A percentile compares a stretch with the other conserved stretches of the same genome.
These are phyloP conservation scores for Ustilago curta DNA, from an alignment of 1,284 basidiomycete species.

Conservation along the genomic window DNA sequence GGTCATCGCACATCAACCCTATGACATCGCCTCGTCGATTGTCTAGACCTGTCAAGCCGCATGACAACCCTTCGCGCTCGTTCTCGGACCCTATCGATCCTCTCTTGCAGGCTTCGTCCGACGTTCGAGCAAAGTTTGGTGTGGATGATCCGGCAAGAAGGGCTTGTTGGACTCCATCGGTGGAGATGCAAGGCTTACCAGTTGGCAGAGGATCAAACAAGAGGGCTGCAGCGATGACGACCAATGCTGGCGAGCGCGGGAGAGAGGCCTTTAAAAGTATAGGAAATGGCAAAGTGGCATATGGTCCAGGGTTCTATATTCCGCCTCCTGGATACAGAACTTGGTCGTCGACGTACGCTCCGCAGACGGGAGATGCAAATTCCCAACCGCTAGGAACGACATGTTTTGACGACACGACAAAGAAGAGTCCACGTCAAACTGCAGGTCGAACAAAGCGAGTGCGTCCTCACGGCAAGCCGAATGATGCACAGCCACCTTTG, in stretches of 20 bases:
- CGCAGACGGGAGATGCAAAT: too few relatives aligned
- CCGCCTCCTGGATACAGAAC: conserved; percentile 31
- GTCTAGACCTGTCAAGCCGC: too few relatives aligned
- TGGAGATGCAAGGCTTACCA: too few relatives aligned
- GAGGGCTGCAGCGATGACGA: too few relatives aligned
- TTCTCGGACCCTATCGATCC: conserved; percentile 1
- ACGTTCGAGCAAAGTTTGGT: neutral
- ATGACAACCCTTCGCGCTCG: neutral
- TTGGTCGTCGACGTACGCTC: neutral
- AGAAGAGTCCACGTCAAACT: neutral
- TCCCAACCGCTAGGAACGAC: neutral
- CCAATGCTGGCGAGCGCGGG: too few relatives aligned
- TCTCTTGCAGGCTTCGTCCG: neutral
- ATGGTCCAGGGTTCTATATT: conserved; percentile 37
- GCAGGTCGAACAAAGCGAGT: neutral
- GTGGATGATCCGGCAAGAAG: neutral
- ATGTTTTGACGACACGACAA: neutral
- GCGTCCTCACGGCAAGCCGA: neutral
- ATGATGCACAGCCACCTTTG: neutral
- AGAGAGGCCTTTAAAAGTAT: too few relatives aligned
- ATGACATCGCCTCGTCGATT: neutral
- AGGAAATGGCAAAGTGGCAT: conserved; percentile 6
- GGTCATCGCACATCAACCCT: too few relatives aligned
- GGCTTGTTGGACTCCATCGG: too few relatives aligned
- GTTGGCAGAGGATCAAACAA: too few relatives aligned